Evolutionary conservation across 148 eudicot species (phyloP).

Genomic region (Rhododendron ovatum): DNA sequence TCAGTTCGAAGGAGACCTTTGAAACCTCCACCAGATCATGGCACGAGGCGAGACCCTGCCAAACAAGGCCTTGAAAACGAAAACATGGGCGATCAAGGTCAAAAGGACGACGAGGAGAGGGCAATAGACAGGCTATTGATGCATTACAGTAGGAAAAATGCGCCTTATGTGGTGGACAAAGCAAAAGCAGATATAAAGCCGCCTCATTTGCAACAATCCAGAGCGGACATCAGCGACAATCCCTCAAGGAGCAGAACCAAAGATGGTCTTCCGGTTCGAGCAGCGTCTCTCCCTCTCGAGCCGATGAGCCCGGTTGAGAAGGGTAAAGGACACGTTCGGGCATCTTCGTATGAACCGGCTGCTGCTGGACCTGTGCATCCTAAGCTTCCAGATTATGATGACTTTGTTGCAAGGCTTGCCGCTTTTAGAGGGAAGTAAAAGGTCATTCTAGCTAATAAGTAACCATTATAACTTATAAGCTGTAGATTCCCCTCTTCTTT

Average conservation of each 20-base stretch:
- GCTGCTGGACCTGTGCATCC: conserved; percentile 39
- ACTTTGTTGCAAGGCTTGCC: conserved; percentile 49
- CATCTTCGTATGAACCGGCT: conserved; percentile 30
- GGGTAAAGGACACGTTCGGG: conserved; percentile 24
- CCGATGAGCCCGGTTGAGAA: conserved; percentile 18
- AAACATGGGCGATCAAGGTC: not conserved
- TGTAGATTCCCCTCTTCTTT: not conserved
- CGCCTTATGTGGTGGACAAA: not conserved
- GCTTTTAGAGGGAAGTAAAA: conserved; percentile 19
- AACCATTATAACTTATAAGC: not conserved
- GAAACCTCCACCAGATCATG: conserved; percentile 22
- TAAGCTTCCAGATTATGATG: conserved; percentile 60
- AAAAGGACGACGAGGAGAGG: conserved; percentile 21
- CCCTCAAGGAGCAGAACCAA: not conserved
- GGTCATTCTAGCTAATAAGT: not conserved
- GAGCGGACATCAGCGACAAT: not conserved
- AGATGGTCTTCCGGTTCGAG: not conserved
- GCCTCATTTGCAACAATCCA: not conserved
- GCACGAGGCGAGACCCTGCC: conserved; percentile 11
- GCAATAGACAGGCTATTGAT: conserved; percentile 20
- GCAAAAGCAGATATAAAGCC: conserved; percentile 5
- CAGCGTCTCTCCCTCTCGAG: conserved; percentile 20
- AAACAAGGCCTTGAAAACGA: conserved; percentile 8
- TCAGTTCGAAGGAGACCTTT: conserved; percentile 56
- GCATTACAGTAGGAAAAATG: conserved; percentile 20